These are phyloP conservation scores for Omphalea diandra DNA, from an alignment of 441 rosid genomes.

Conservation along the genomic window DNA sequence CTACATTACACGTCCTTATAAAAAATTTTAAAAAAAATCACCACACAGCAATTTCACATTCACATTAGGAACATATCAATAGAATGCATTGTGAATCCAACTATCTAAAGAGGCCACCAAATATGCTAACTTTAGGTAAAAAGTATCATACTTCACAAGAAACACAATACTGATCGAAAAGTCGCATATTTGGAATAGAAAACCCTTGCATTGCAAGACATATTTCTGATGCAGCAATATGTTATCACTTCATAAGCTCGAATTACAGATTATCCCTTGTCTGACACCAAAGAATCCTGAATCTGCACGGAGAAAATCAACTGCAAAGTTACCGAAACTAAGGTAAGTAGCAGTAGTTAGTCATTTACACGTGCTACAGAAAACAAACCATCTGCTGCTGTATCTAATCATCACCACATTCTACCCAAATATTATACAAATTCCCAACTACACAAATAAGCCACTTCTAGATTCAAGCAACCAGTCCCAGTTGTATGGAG, in stretches of 20 bases:
- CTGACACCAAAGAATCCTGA: slow-evolving; percentile 42
- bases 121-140: too few species aligned
- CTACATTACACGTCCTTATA: too few species aligned
- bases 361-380: slow-evolving; percentile 41
- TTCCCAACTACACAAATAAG: slow-evolving; percentile 25
- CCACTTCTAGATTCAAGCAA: too few species aligned
- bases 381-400: slow-evolving; percentile 29
- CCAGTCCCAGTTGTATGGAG: neutral
- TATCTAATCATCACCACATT: slow-evolving; percentile 30
- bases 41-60: too few species aligned
- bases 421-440: slow-evolving; percentile 41
- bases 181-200: too few species aligned
- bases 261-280: slow-evolving; percentile 36
- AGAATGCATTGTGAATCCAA: too few species aligned
- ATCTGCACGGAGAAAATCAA: slow-evolving; percentile 30
- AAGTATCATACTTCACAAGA: too few species aligned
- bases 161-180: too few species aligned
- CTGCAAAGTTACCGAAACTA: slow-evolving; percentile 21
- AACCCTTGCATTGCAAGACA: neutral
- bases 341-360: slow-evolving; percentile 34
- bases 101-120: too few species aligned
- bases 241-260: slow-evolving; percentile 25
- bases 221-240: slow-evolving; percentile 26
- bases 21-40: too few species aligned
- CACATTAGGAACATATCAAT: too few species aligned